Evolutionary conservation across 768 basidiomycete species (phyloP).

Genomic region (Trametes cinnabarina): DNA sequence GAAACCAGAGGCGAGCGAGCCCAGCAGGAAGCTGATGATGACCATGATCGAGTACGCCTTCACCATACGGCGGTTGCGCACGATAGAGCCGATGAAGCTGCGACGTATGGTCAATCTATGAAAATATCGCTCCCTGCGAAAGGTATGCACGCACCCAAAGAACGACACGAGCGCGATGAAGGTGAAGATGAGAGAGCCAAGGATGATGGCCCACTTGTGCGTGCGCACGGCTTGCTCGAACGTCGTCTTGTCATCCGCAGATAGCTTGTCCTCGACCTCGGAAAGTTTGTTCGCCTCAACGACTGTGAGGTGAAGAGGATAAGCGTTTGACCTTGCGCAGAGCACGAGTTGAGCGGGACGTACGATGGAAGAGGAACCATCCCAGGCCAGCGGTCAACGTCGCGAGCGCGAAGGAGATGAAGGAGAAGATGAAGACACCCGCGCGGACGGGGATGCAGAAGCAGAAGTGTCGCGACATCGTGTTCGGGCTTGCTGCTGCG

Average conservation of each 20-base stretch:
- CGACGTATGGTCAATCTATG: background rate
- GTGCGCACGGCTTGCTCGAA: conserved; percentile 6
- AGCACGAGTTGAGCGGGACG: background rate
- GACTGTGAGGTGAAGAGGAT: background rate
- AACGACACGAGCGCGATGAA: conserved; percentile 26
- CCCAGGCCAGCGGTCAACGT: conserved; percentile 1
- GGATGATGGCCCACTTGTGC: conserved; percentile 20
- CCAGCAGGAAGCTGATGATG: conserved; percentile 26
- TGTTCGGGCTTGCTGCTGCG: background rate
- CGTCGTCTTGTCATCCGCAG: background rate
- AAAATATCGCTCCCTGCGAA: no score
- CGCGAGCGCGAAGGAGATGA: conserved; percentile 20
- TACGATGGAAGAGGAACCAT: conserved; percentile 24
- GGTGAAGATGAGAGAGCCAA: conserved; percentile 23
- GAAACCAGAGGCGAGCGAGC: conserved; percentile 18
- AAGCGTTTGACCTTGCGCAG: background rate
- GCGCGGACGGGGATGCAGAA: conserved; percentile 32
- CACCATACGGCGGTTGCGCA: conserved; percentile 28
- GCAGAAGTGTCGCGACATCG: conserved; percentile 29
- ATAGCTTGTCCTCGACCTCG: background rate
- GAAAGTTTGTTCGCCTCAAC: conserved; percentile 12
- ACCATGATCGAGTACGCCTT: conserved; percentile 27
- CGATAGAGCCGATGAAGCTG: conserved; percentile 30
- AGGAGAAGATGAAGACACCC: conserved; percentile 30
- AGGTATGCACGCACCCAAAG: conserved; percentile 22